Base-by-base conservation (phyloP, 208 protist genomes). In the Herpetomonas samuelpessoai region DNA sequence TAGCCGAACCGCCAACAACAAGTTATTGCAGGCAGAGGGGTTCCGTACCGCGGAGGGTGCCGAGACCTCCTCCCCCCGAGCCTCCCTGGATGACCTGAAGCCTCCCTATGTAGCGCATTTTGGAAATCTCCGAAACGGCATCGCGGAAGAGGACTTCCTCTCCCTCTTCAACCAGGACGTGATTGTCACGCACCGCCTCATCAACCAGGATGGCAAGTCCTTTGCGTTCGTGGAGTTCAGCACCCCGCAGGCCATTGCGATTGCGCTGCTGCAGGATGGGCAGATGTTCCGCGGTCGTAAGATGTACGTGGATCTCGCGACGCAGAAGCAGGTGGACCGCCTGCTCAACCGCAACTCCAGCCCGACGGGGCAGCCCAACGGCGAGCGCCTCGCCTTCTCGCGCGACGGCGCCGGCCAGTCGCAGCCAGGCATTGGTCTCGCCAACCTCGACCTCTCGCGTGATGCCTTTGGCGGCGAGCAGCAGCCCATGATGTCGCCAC, bases 161-260 rank as follows among this genome's bases (percentile, higher is more conserved):
- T 30, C 62, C 7, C 56, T 84, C 48, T 92, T 92, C 65, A 74
- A 75, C 59, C 57, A 61, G 25, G 75, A 86, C 49, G 67, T 65
- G 41, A 73, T 94, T 39, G 73, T 70, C 14, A 82, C 67, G 6
- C 82, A 85, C 57, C 77, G 80, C 47, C 76, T 92, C 27, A 83
- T 92, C 61, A 86, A 64, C 56, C 76, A 89, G 52, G 83, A 95
- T 50, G 79, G 79, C 26, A 86, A 86, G 57, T 83, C 78, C 44
- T 95, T 95, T 54, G 88, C 88, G 1, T 88, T 90, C 68, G 85
- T 95, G 6, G 84, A 95, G 67, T 91, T 95, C 56, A 86, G 75
- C 35, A 80, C 77, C 18, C 51, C 66, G 9, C 71, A 90, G 53
- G 84, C 88, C 22, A 68, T 92, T n/a, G 58, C 49, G 7, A 75